phyloP scores from a whole-genome alignment of 805 yeast species.

The Yueomyces sinensis region DNA sequence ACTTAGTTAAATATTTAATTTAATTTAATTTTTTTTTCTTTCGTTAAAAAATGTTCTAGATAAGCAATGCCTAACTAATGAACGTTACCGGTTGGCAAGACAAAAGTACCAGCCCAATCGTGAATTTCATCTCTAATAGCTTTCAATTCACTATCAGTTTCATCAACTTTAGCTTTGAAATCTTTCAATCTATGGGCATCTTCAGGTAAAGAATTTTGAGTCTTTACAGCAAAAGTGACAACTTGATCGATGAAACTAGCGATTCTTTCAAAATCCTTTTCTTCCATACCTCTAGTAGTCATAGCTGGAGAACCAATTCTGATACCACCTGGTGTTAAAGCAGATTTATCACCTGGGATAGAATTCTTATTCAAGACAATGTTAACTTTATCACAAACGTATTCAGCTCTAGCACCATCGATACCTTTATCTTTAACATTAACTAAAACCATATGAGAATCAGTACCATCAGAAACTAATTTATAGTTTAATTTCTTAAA shows the following conservation, averaged over 20 bases:
- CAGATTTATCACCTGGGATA: slow-evolving; percentile 95
- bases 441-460: slow-evolving; percentile 90
- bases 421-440: slow-evolving; percentile 79
- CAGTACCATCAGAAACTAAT: slow-evolving; percentile 90
- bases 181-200: slow-evolving; percentile 94
- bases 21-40: too few relatives aligned
- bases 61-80: too few relatives aligned
- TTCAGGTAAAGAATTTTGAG: slow-evolving; percentile 71
- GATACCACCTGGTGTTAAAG: slow-evolving; percentile 92
- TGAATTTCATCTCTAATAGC: slow-evolving; percentile 65
- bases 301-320: slow-evolving; percentile 98
- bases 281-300: slow-evolving; percentile 94
- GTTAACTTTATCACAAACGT: slow-evolving; percentile 86
- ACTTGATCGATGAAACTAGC: slow-evolving; percentile 72
- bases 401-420: slow-evolving; percentile 95
- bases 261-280: slow-evolving; percentile 70
- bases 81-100: slow-evolving; percentile 32
- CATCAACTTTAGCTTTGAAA: slow-evolving; percentile 71
- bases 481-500: slow-evolving; percentile 63
- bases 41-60: too few relatives aligned
- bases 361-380: slow-evolving; percentile 96
- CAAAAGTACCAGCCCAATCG: slow-evolving; percentile 85
- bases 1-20: slow-evolving; percentile 27
- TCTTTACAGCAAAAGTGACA: slow-evolving; percentile 57
- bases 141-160: slow-evolving; percentile 56